A percentile compares a stretch with the other conserved stretches of the same genome.
Evolutionary conservation across 1,139 yeast species (phyloP).

Genomic region (Yarrowia galli): DNA sequence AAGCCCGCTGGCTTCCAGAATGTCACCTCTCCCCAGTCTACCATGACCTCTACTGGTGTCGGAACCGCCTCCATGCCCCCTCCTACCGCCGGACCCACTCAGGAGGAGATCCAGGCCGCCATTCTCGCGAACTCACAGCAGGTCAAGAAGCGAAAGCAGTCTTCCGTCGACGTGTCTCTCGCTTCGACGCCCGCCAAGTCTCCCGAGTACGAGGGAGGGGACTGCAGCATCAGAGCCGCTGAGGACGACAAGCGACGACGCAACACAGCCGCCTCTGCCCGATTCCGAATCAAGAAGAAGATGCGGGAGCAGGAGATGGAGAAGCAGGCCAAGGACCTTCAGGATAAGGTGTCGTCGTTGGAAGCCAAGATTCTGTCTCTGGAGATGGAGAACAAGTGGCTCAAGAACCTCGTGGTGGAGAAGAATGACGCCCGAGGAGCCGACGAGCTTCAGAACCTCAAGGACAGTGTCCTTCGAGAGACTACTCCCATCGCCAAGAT

Average conservation of each 20-base stretch:
- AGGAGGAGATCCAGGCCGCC: conserved; percentile 39
- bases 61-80: conserved; percentile 36
- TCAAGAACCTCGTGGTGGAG: conserved; percentile 70
- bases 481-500: conserved; percentile 28
- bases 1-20: conserved; percentile 25
- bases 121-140: conserved; percentile 35
- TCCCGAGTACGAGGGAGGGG: conserved; percentile 6
- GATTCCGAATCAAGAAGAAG: conserved; percentile 83
- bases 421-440: conserved; percentile 39
- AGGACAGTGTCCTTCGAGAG: conserved; percentile 33
- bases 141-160: conserved; percentile 22
- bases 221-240: conserved; percentile 45
- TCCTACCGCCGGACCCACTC: conserved; percentile 33
- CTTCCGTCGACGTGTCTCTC: conserved; percentile 21
- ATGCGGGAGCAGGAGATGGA: conserved; percentile 87
- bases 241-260: conserved; percentile 72
- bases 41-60: conserved; percentile 36
- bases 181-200: conserved; percentile 34
- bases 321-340: conserved; percentile 65
- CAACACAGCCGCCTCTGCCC: conserved; percentile 82
- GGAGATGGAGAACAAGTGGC: conserved; percentile 84
- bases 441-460: conserved; percentile 36
- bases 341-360: conserved; percentile 64
- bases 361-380: conserved; percentile 70
- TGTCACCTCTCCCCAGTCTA: conserved; percentile 35